These are phyloP conservation scores for Fusarium xylarioides DNA, from an alignment of 2,329 filamentous ascomycete species.

Conservation along the genomic window DNA sequence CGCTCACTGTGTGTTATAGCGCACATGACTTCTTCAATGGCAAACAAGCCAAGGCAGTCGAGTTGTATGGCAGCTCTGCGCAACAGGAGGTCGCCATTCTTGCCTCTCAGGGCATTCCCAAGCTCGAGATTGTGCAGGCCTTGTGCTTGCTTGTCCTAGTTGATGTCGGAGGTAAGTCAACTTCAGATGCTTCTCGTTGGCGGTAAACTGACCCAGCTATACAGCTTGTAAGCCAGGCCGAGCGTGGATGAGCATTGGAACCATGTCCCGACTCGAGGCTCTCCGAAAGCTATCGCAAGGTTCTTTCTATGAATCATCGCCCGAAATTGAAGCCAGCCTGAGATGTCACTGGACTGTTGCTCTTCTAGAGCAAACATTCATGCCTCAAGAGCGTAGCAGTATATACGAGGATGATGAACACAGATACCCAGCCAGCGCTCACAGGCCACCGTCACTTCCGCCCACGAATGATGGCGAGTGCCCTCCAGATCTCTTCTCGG, in stretches of 20 bases:
- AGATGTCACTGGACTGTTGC: slow-evolving; percentile 1
- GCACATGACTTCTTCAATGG: neutral
- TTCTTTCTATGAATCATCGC: neutral
- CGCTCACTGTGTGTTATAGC: neutral
- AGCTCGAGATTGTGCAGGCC: neutral
- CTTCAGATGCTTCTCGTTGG: rapidly evolving
- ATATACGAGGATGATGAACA: neutral
- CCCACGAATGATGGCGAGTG: neutral
- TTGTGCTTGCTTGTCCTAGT: slow-evolving; percentile 1
- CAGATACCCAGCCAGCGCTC: neutral
- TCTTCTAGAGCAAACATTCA: slow-evolving; percentile 6
- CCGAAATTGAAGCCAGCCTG: neutral
- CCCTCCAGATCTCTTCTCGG: slow-evolving; percentile 6
- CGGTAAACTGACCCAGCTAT: rapidly evolving
- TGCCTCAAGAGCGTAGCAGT: neutral
- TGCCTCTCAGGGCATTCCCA: neutral
- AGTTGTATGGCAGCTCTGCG: neutral
- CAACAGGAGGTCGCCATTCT: neutral
- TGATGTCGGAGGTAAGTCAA: neutral
- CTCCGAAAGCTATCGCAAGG: neutral
- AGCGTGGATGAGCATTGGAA: slow-evolving; percentile 16
- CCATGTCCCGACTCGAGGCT: neutral
- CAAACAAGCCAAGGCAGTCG: neutral
- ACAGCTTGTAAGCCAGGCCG: slow-evolving; percentile 5
- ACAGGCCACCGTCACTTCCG: neutral